Conservation (phyloP, 345 rosid genomes). For the Brassica nigra region DNA sequence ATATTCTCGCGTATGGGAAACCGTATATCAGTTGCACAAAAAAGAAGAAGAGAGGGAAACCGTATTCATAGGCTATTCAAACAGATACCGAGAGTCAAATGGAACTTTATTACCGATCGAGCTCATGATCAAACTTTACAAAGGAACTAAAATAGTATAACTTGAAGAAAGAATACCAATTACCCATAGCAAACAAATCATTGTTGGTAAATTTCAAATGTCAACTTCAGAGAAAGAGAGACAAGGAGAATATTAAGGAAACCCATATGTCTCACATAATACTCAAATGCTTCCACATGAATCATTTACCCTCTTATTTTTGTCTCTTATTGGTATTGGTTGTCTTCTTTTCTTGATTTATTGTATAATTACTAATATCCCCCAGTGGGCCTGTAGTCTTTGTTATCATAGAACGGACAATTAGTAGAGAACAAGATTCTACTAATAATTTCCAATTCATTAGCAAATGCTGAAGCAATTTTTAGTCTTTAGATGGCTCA, state of each 20-base stretch:
- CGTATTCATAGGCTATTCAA: conserved; percentile 2
- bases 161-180: conserved; percentile 25
- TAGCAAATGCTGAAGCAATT: conserved; percentile 20
- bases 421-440: background rate
- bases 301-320: background rate
- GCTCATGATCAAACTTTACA: conserved; percentile 36
- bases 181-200: conserved; percentile 32
- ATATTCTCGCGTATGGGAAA: background rate
- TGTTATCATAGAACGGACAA: background rate
- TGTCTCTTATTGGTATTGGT: background rate
- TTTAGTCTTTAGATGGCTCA: conserved; percentile 11
- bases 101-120: conserved; percentile 20
- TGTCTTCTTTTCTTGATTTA: background rate
- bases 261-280: conserved; percentile 32
- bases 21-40: background rate
- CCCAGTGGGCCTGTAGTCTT: background rate
- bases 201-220: conserved; percentile 33
- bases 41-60: background rate
- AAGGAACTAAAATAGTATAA: conserved; percentile 17
- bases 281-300: conserved; percentile 26
- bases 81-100: background rate
- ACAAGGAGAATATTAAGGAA: conserved; percentile 8
- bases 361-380: conserved; percentile 2
- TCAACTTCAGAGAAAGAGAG: conserved; percentile 23
- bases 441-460: conserved; percentile 21